These are phyloP conservation scores for Tetrapisispora nanseiensis DNA, from an alignment of 805 yeast species.

Conservation along the genomic window DNA sequence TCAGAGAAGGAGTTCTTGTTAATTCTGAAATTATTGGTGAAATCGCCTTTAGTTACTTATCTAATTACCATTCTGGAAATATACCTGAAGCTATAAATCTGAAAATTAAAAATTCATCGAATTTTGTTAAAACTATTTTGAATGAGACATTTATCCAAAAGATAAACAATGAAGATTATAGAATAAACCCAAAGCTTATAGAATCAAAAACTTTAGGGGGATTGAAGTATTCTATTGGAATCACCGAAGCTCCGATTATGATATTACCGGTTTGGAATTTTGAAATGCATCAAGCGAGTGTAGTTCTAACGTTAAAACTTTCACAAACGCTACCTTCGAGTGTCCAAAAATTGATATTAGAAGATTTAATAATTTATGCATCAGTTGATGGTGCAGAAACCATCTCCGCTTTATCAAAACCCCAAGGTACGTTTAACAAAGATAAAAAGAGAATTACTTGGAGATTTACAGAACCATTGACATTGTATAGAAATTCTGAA, in stretches of 20 bases:
- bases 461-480: constrained; percentile 46
- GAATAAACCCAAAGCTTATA: constrained; percentile 40
- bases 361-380: constrained; percentile 36
- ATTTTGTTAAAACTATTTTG: constrained; percentile 38
- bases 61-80: constrained; percentile 21
- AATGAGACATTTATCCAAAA: constrained; percentile 47
- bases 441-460: constrained; percentile 83
- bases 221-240: constrained; percentile 56
- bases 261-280: constrained; percentile 84
- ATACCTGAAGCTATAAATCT: constrained; percentile 37
- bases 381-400: constrained; percentile 57
- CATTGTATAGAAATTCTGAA: constrained; percentile 34
- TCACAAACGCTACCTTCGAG: constrained; percentile 28
- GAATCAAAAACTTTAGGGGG: constrained; percentile 67
- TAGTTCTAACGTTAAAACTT: constrained; percentile 55
- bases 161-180: constrained; percentile 35
- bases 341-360: constrained; percentile 27
- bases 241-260: constrained; percentile 51
- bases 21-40: constrained; percentile 72
- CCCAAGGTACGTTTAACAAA: constrained; percentile 82
- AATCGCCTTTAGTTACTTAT: constrained; percentile 64
- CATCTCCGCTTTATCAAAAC: constrained; percentile 75
- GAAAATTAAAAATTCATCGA: constrained; percentile 34
- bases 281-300: constrained; percentile 75
- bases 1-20: constrained; percentile 53